Percentiles rank a stretch among this genome's conserved stretches.
Evolutionary conservation across 371 early-diverging fungal species (phyloP).

Genomic region (Mucor velutinosus): DNA sequence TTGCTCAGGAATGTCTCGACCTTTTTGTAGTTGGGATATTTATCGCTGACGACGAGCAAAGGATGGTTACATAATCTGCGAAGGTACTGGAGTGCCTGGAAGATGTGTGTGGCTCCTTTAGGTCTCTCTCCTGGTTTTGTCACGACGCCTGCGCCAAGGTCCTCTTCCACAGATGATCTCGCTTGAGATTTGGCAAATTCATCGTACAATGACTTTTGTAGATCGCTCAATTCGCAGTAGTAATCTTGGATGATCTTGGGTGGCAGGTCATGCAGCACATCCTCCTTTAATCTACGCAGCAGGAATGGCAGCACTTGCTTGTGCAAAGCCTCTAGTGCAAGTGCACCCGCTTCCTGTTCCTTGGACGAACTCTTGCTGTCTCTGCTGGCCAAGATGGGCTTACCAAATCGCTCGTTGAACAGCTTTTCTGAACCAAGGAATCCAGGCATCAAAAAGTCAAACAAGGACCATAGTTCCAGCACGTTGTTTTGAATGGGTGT

Average conservation of each 20-base stretch:
- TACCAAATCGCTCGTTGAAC: constrained; percentile 89
- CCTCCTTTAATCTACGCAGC: constrained; percentile 96
- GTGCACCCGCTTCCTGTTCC: constrained; percentile 83
- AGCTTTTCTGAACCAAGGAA: constrained; percentile 91
- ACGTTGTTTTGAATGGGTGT: constrained; percentile 99
- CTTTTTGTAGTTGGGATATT: constrained; percentile 80
- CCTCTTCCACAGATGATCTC: constrained; percentile 56
- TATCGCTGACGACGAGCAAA: constrained; percentile 80
- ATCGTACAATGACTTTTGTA: constrained; percentile 90
- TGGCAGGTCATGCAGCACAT: constrained; percentile 98
- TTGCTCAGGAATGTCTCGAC: constrained; percentile 64
- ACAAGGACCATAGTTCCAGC: constrained; percentile 96
- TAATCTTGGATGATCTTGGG: constrained; percentile 99
- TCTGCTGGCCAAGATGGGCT: constrained; percentile 88
- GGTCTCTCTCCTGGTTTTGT: constrained; percentile 37
- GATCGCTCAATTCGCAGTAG: constrained; percentile 91
- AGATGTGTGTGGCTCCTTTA: constrained; percentile 78
- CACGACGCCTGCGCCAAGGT: constrained; percentile 34
- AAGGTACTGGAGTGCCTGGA: constrained; percentile 96
- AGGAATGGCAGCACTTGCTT: constrained; percentile 98
- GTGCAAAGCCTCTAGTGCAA: constrained; percentile 93
- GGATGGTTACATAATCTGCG: constrained; percentile 98
- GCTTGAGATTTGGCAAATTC: constrained; percentile 77
- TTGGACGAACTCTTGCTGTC: constrained; percentile 86
- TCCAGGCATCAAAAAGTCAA: constrained; percentile 98